Evolutionary conservation across 2,329 filamentous ascomycete genomes (phyloP), one percentile per base, ranked within the genome.

Genomic region (Aaosphaeria pasadenensis): DNA sequence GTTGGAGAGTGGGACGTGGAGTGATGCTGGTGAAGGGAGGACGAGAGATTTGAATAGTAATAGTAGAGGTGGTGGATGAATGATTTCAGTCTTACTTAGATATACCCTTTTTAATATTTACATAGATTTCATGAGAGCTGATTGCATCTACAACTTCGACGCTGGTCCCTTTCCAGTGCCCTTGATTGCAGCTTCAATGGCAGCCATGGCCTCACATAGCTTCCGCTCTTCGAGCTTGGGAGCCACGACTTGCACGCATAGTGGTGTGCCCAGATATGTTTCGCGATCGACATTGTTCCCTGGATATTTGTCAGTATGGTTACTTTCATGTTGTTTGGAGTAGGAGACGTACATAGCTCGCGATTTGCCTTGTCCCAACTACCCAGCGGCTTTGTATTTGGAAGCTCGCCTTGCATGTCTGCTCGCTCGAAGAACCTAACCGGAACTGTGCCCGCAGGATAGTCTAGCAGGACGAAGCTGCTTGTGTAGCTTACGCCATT

Each of bases 401-500:
- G 48, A 44, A 82, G 69, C 41, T 79, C 73, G 13, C 69, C 74
- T 30, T 76, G 60, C 52, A 83, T 66, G 66, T 86, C 84, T 1
- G 56, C 59, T 45, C 74, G 67, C 0, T 50, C 61, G 44, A 84
- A 74, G 1, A 64, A 60, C 2, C 83, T 69, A 1, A 86, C 76
- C 0, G 83, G 83, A 1, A 86, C 49, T 3, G 71, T 60, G 13
- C 79, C 84, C 2, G 83, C 78, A 0, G 84, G 79, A 57, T 82
- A 84, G 60, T 87, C 84, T 24, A 87, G 64, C 46, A 86, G 57
- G 6, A 85, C 82, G 57, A 83, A 85, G 1, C 74, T 76, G 24
- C 74, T 79, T 1, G 83, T 85, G 59, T 86, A 87, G 48, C 82
- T 79, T 0, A 82, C 78, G 0, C 77, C 78, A 60, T 85, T 84